Evolutionary conservation across 164 flowering plant species (phyloP), one percentile per base, ranked within the genome.

Genomic region (Platanus orientalis): DNA sequence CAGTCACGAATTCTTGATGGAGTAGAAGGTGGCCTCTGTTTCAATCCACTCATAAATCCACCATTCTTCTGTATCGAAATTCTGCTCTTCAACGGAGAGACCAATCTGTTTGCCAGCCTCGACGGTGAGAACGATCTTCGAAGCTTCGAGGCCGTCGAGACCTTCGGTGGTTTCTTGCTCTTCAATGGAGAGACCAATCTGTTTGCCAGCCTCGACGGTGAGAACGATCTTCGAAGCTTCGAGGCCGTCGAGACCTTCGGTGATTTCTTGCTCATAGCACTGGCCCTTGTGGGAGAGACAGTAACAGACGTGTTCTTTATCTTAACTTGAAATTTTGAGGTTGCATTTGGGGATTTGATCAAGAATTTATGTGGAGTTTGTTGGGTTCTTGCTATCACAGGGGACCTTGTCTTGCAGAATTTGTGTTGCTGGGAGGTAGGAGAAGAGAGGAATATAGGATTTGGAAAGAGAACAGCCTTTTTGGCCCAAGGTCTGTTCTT

Each of bases 391-490:
- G 71, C 70, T 14, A 83, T 83, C 30, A 84, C 69, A 3, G 97
- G 97, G 19, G 90, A 88, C 65, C 85, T 79, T 10, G 88, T 87
- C 69, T 71, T 83, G 78, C 76, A 71, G 51, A 84, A 81, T 60
- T 79, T 79, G 29, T 73, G 81, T 42, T 81, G 84, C 3, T 75
- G 72, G 19, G 83, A 58, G 14, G 85, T 61, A n/a, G 86, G 71
- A 14, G 87, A 72, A 17, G 94, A 75, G 34, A 70, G 77, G 71
- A 90, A 93, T 61, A 89, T 45, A 25, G 97, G 97, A 68, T 93
- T 93, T 2, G 98, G 98, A 57, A 93, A 90, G 0, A 93, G 76
- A 1, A 90, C 95, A 23, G 95, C 74, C 67, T 93, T 93, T 51
- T 73, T 84, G 42, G 81, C 90, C 96, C 96, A 93, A 20, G 98